Percentiles rank a stretch among this genome's conserved stretches.
Conservation (phyloP, 352 stramenopile species). For the Pythium dissotocum region DNA sequence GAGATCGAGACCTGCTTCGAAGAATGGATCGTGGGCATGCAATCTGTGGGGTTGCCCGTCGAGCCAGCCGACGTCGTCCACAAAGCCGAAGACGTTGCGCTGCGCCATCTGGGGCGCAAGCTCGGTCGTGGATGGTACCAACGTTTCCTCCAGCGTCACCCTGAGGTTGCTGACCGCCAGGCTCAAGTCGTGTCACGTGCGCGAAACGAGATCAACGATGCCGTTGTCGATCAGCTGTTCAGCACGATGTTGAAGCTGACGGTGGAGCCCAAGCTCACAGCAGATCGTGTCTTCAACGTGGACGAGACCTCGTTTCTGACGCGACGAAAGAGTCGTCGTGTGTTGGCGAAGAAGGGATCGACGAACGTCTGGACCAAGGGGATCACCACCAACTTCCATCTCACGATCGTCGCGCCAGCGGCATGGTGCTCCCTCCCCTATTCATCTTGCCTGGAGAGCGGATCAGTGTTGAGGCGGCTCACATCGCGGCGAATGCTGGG, state of each 20-base stretch:
- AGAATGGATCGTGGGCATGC: slow-evolving; percentile 27
- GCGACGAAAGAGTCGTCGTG: slow-evolving; percentile 12
- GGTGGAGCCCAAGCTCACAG: slow-evolving; percentile 13
- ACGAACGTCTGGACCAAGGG: slow-evolving; percentile 28
- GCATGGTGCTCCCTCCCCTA: slow-evolving; percentile 15
- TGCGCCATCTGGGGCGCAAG: not conserved
- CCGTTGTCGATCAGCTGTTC: slow-evolving; percentile 17
- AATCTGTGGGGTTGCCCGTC: slow-evolving; percentile 19
- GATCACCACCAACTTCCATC: slow-evolving; percentile 26
- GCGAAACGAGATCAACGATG: slow-evolving; percentile 18
- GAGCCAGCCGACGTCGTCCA: slow-evolving; percentile 16
- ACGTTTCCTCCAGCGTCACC: slow-evolving; percentile 20
- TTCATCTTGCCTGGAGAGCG: slow-evolving; percentile 29
- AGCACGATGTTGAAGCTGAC: slow-evolving; percentile 20
- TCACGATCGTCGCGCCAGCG: slow-evolving; percentile 27
- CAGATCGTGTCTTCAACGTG: slow-evolving; percentile 28
- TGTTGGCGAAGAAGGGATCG: slow-evolving; percentile 28
- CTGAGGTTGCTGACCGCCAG: not conserved
- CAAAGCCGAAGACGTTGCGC: slow-evolving; percentile 15
- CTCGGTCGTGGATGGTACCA: slow-evolving; percentile 24
- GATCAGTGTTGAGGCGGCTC: not conserved
- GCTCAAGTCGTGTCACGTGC: slow-evolving; percentile 19
- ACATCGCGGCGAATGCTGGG: not conserved
- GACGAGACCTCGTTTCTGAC: slow-evolving; percentile 32
- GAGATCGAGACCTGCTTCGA: slow-evolving; percentile 16